A percentile compares a stretch with the other conserved stretches of the same genome.
Conservation (phyloP, 2,329 filamentous ascomycete genomes). For the Phyllosticta paracitricarpa region DNA sequence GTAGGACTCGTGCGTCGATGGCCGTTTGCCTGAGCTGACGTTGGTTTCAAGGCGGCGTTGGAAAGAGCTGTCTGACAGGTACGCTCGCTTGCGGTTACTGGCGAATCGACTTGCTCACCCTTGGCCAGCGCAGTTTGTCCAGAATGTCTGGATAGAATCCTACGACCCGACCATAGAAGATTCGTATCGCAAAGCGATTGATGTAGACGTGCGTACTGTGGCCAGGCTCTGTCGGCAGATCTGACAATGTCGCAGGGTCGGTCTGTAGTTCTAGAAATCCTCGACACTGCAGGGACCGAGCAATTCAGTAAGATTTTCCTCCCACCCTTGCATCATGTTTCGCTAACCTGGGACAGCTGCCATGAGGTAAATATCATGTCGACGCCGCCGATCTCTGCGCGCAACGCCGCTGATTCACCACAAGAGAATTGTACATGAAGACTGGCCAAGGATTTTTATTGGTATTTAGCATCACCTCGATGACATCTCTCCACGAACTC, state of each 20-base stretch:
- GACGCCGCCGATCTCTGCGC: background rate
- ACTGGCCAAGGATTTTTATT: slow-evolving; percentile 84
- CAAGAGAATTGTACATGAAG: slow-evolving; percentile 80
- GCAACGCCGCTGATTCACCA: slow-evolving; percentile 4
- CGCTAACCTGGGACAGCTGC: slow-evolving; percentile 33
- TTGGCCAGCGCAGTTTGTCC: slow-evolving; percentile 67
- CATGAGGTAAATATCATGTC: slow-evolving; percentile 40
- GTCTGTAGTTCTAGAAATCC: slow-evolving; percentile 81
- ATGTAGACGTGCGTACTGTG: slow-evolving; percentile 65
- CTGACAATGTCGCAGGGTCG: slow-evolving; percentile 50
- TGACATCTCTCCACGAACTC: slow-evolving; percentile 73
- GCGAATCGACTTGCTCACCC: slow-evolving; percentile 4
- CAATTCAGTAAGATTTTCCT: slow-evolving; percentile 66
- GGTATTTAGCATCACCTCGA: slow-evolving; percentile 83
- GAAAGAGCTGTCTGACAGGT: slow-evolving; percentile 89
- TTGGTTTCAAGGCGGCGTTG: slow-evolving; percentile 61
- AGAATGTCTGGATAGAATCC: slow-evolving; percentile 85
- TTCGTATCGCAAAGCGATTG: slow-evolving; percentile 49
- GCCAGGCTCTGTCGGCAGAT: background rate
- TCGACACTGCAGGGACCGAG: slow-evolving; percentile 85
- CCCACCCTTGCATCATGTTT: background rate
- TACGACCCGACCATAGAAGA: slow-evolving; percentile 56
- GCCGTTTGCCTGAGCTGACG: slow-evolving; percentile 11
- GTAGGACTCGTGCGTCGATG: slow-evolving; percentile 18
- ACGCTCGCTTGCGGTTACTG: slow-evolving; percentile 22